A percentile compares a stretch with the other conserved stretches of the same genome.
Conservation (phyloP, 208 protist genomes). For the Naegleria lovaniensis region DNA sequence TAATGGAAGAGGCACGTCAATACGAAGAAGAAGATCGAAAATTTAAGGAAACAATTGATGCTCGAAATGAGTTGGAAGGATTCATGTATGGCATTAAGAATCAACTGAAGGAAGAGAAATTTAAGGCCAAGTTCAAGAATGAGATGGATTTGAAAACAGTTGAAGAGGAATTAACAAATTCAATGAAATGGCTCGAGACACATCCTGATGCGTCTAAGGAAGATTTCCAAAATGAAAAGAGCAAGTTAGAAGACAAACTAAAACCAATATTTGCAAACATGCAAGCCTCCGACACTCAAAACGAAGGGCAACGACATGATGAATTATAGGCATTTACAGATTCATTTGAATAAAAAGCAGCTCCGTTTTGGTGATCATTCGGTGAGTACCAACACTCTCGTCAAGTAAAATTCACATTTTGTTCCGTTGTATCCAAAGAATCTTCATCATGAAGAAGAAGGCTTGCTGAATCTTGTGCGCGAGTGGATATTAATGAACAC, state of each 20-base stretch:
- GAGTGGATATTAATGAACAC: too few relatives aligned
- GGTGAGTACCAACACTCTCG: too few relatives aligned
- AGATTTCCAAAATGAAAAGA: slow-evolving; percentile 78
- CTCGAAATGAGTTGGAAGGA: slow-evolving; percentile 83
- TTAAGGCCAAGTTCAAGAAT: slow-evolving; percentile 48
- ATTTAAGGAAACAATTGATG: slow-evolving; percentile 73
- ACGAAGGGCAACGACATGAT: too few relatives aligned
- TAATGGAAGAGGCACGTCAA: slow-evolving; percentile 85
- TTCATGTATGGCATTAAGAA: slow-evolving; percentile 67
- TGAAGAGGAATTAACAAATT: slow-evolving; percentile 48
- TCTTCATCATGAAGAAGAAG: too few relatives aligned
- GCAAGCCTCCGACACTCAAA: too few relatives aligned
- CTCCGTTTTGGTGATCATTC: too few relatives aligned
- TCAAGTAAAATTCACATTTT: too few relatives aligned
- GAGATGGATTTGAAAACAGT: slow-evolving; percentile 56
- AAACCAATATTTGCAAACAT: slow-evolving; percentile 93
- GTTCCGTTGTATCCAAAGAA: too few relatives aligned
- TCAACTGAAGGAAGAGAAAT: slow-evolving; percentile 57
- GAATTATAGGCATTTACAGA: too few relatives aligned
- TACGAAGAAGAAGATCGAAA: slow-evolving; percentile 80
- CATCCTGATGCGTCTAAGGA: slow-evolving; percentile 78
- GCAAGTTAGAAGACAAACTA: slow-evolving; percentile 79
- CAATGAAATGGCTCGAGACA: slow-evolving; percentile 64
- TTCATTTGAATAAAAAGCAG: too few relatives aligned
- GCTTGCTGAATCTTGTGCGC: too few relatives aligned